Base-by-base conservation (phyloP, 1,139 yeast genomes). In the Pneumocystis murina region DNA sequence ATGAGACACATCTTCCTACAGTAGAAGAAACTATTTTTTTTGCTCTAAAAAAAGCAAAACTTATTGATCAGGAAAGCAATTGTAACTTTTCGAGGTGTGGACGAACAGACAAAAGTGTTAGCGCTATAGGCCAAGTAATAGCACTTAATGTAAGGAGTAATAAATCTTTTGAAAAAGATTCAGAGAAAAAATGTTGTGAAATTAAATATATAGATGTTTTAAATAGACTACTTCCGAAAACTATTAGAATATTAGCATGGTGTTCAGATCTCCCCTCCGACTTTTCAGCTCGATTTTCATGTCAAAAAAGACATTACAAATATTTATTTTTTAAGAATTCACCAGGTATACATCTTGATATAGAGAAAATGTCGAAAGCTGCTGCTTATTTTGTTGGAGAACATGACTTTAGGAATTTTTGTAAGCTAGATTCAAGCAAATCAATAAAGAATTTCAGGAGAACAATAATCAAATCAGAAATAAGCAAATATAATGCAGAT, bases 121-220 rank as follows among this genome's bases (percentile, higher is more conserved):
- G 96, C 75, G 98, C 99, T 0, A 82, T 92, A 85, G 87, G 89
- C 70, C 99, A 92, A 74, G 98, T 92, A 7, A 85, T 92, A 14
- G 84, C 96, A 0, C 76, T 92, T 58, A 76, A 79, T 30, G 85
- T 92, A 33, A 78, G 99, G 68, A 88, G 97, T 0, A 77, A 79
- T 39, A 74, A 92, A 62, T 70, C 80, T 0, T 72, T 74, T 0
- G 80, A 76, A 33, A 87, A 89, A 62, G 91, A 89, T 68, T 59
- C 64, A n/a, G 78, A 81, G 63, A 77, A 82, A 0, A 74, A 68
- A 0, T 80, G 80, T 68, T 97, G 91, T 66, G 98, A 94, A 72
- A 75, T 91, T 5, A 89, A 90, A 66, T 92, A 92, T 73, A 75
- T 88, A 35, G 78, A 83, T 64, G 82, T 89, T 60, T 74, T 92